Percentiles rank a stretch among this genome's conserved stretches.
Conservation (phyloP, 169 alveolate genomes). For the Plasmodium berghei region DNA sequence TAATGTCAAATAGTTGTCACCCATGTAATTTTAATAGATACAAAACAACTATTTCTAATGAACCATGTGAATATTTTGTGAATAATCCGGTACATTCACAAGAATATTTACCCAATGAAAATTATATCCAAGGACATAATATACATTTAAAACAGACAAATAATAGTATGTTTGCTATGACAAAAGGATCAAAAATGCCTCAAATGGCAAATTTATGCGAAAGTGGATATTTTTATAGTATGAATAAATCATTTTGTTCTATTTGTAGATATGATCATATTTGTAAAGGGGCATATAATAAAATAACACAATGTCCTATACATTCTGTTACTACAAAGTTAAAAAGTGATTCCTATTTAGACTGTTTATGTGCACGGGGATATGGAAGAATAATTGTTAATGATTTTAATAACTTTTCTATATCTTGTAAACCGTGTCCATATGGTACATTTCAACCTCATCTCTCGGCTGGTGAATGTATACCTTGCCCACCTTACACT, state of each 20-base stretch:
- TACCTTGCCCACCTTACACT: slow-evolving; percentile 85
- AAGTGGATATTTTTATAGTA: slow-evolving; percentile 65
- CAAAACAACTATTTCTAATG: slow-evolving; percentile 27
- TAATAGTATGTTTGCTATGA: slow-evolving; percentile 35
- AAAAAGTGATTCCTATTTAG: slow-evolving; percentile 66
- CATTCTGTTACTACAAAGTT: slow-evolving; percentile 36
- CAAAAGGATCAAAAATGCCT: slow-evolving; percentile 28
- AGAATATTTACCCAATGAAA: slow-evolving; percentile 48
- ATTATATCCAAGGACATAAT: slow-evolving; percentile 21
- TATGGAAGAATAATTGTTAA: slow-evolving; percentile 78
- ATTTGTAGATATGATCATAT: slow-evolving; percentile 35
- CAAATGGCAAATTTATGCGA: slow-evolving; percentile 40
- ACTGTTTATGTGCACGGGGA: slow-evolving; percentile 82
- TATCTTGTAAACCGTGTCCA: slow-evolving; percentile 81
- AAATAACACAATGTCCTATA: slow-evolving; percentile 28
- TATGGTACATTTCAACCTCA: slow-evolving; percentile 80
- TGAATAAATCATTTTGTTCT: slow-evolving; percentile 51
- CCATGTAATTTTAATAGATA: slow-evolving; percentile 6
- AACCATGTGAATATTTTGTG: slow-evolving; percentile 27
- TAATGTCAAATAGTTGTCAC: slow-evolving; percentile 71
- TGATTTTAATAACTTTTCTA: slow-evolving; percentile 64
- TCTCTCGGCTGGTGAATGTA: slow-evolving; percentile 78
- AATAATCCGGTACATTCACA: slow-evolving; percentile 14
- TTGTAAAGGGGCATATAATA: slow-evolving; percentile 37
- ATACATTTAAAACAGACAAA: slow-evolving; percentile 20